phyloP scores from a whole-genome alignment of 257 asterid species.

The Ehretia macrophylla region DNA sequence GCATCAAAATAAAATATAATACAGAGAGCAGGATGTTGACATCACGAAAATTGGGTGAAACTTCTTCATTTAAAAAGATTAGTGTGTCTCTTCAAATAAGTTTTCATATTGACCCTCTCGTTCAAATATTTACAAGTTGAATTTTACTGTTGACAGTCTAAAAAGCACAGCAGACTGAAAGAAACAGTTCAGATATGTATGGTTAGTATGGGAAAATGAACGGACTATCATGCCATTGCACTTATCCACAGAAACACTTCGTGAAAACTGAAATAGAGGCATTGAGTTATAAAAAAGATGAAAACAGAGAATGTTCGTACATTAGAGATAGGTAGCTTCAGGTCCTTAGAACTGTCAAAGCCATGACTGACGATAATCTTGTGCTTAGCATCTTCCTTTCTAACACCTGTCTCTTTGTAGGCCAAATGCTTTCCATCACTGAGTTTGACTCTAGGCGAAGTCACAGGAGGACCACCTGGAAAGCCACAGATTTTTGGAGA shows the following conservation, averaged over 20 bases:
- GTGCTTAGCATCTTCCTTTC: slow-evolving; percentile 57
- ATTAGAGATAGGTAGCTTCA: slow-evolving; percentile 43
- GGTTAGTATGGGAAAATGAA: too few species aligned
- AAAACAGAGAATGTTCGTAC: slow-evolving; percentile 30
- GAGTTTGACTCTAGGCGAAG: slow-evolving; percentile 62
- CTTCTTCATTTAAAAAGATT: too few species aligned
- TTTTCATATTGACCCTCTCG: too few species aligned
- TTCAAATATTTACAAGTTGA: too few species aligned
- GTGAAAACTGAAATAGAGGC: neutral
- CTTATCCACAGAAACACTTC: neutral
- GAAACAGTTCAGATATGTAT: too few species aligned
- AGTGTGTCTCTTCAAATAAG: too few species aligned
- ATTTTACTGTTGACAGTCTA: too few species aligned
- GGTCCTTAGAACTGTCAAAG: slow-evolving; percentile 61
- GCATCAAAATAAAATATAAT: too few species aligned
- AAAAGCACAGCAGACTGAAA: too few species aligned
- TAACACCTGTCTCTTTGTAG: slow-evolving; percentile 61
- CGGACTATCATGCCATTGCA: too few species aligned
- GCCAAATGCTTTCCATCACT: slow-evolving; percentile 73
- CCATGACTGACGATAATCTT: slow-evolving; percentile 65
- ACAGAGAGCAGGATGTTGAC: too few species aligned
- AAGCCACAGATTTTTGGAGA: slow-evolving; percentile 70
- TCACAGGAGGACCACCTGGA: slow-evolving; percentile 70
- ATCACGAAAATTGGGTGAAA: too few species aligned
- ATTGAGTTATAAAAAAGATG: slow-evolving; percentile 1